These are phyloP conservation scores for Umbelopsis vinacea DNA, from an alignment of 192 early-diverging fungal genomes.

Conservation along the genomic window DNA sequence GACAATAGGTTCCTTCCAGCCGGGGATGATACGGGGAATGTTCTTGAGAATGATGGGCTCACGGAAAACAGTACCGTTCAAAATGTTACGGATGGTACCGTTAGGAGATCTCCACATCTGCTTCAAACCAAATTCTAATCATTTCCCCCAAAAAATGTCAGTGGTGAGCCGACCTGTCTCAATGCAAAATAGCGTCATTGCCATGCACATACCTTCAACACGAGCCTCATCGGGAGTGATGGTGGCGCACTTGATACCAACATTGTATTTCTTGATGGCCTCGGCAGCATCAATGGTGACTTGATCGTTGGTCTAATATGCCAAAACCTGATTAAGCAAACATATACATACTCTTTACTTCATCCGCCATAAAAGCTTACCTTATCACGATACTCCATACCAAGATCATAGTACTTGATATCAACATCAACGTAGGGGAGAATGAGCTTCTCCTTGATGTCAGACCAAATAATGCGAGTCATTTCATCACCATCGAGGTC, in stretches of 20 bases:
- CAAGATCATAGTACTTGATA: slow-evolving; percentile 98
- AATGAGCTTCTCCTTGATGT: slow-evolving; percentile 93
- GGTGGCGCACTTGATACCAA: slow-evolving; percentile 99
- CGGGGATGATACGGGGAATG: slow-evolving; percentile 91
- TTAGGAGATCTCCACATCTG: slow-evolving; percentile 98
- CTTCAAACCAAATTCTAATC: slow-evolving; percentile 86
- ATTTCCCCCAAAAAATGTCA: too few species aligned
- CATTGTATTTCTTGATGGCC: slow-evolving; percentile 96
- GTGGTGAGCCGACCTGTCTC: not conserved
- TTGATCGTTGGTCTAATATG: slow-evolving; percentile 57
- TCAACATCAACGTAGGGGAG: slow-evolving; percentile 87
- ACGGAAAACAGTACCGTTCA: slow-evolving; percentile 97
- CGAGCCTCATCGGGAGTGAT: slow-evolving; percentile 98
- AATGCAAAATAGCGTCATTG: not conserved
- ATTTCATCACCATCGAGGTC: slow-evolving; percentile 98
- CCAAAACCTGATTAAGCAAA: too few species aligned
- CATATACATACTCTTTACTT: slow-evolving; percentile 43
- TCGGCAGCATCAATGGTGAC: slow-evolving; percentile 94
- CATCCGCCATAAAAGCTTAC: slow-evolving; percentile 18
- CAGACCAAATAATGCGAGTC: slow-evolving; percentile 96
- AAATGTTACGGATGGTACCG: slow-evolving; percentile 94
- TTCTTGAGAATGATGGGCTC: slow-evolving; percentile 95
- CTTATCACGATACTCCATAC: slow-evolving; percentile 92
- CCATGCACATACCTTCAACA: slow-evolving; percentile 64
- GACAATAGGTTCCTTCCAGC: slow-evolving; percentile 93